Percentiles rank a stretch among this genome's conserved stretches.
These are phyloP conservation scores for Parascedosporium putredinis DNA, from an alignment of 2,329 filamentous ascomycete genomes.

Conservation along the genomic window DNA sequence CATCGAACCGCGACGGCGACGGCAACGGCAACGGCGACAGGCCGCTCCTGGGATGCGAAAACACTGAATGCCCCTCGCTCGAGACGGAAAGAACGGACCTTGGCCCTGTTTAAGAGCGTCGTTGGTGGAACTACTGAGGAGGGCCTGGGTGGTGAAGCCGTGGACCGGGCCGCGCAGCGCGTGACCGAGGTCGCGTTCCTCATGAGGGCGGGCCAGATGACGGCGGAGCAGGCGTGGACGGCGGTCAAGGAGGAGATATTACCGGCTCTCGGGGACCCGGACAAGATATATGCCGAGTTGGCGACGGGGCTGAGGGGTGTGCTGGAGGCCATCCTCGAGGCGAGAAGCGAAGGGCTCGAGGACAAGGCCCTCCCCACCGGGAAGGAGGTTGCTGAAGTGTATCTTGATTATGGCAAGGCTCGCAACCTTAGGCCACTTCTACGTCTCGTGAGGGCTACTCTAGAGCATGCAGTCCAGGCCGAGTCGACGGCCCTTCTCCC, in stretches of 20 bases:
- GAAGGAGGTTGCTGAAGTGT: conserved; percentile 8
- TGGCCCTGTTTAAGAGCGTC: conserved; percentile 1
- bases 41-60: not conserved
- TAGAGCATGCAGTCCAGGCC: not conserved
- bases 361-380: conserved; percentile 1
- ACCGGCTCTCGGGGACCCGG: not conserved
- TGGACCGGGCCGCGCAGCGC: not conserved
- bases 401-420: not conserved
- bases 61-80: not conserved
- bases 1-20: too few relatives aligned
- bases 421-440: conserved; percentile 3
- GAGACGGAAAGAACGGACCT: not conserved
- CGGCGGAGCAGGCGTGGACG: not conserved
- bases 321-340: conserved; percentile 2
- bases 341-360: conserved; percentile 3
- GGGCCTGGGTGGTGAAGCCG: not conserved
- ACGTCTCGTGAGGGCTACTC: conserved; percentile 7
- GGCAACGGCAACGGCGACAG: too few relatives aligned
- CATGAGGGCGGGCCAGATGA: conserved; percentile 5
- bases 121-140: not conserved
- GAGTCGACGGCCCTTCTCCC: not conserved
- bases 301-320: not conserved
- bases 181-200: not conserved
- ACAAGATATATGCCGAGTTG: not conserved
- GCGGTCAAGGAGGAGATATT: conserved; percentile 3